Evolutionary conservation across 345 rosid genomes (phyloP), one percentile per base, ranked within the genome.

Genomic region (Eucalyptus tenuipes): DNA sequence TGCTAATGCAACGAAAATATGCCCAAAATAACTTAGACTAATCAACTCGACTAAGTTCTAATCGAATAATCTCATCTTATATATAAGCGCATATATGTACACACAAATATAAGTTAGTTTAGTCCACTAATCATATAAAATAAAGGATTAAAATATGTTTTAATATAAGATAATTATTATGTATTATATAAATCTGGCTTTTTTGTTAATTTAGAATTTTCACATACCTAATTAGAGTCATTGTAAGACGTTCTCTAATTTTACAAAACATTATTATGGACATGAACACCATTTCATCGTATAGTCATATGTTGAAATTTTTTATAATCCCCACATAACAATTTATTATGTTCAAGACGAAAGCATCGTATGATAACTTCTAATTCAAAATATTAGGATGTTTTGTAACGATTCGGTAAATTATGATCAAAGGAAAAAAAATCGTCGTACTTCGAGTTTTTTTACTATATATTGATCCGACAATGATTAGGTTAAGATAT

Each of bases 371-470:
- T 33, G 3, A 66, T 31, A 16, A 16, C 12, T 31, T 68, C 3
- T 16, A 9, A 31, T 16, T 17, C 20, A 68, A 0, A 18, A 17
- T 0, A 16, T 15, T 1, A 4, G 3, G 42, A 66, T 66, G 79
- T 31, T 31, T 13, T 66, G 42, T 66, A 15, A 66, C 2, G 7
- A 29, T n/a, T 3, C 2, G 20, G 40, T 7, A 9, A n/a, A n/a
- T 64, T 64, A n/a, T n/a, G 20, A n/a, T 64, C 33, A n/a, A 64
- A 7, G 75, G 20, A n/a, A n/a, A 64, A 64, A 29, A 64, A 10
- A 24, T 24, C 3, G 0, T 10, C 10, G 6, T 24, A 1, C 61
- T 22, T 55, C 13, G 0, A 55, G 27, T 55, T 55, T 55, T 55
- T 12, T 4, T 24, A 55, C 29, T 13, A 24, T 55, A 55, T 55